phyloP scores from a whole-genome alignment of 306 rosid genomes.

The Acmispon strigosus region DNA sequence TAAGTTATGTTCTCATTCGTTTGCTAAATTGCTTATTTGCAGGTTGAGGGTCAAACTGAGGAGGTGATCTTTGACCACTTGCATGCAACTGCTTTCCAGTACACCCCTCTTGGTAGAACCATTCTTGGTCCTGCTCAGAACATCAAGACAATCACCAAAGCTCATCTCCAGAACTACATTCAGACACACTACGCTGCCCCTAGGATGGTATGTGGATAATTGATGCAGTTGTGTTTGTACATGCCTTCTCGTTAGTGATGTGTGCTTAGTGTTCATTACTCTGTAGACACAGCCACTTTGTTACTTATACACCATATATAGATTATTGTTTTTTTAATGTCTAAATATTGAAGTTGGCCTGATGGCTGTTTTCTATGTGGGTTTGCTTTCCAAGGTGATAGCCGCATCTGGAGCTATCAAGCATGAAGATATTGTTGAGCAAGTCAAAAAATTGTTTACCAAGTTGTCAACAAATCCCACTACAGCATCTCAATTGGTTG shows the following conservation, averaged over 20 bases:
- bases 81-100: constrained; percentile 94
- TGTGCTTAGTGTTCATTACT: neutral
- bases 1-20: neutral
- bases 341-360: neutral
- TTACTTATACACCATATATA: neutral
- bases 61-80: constrained; percentile 87
- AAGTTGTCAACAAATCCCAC: constrained; percentile 75
- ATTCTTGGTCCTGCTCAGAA: constrained; percentile 87
- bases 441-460: constrained; percentile 61
- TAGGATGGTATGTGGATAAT: constrained; percentile 60
- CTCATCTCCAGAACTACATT: constrained; percentile 73
- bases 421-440: constrained; percentile 70
- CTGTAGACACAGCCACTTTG: neutral
- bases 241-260: neutral
- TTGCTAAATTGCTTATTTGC: constrained; percentile 4
- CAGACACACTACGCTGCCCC: constrained; percentile 91
- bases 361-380: neutral
- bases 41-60: constrained; percentile 90
- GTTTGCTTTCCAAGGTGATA: constrained; percentile 47
- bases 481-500: constrained; percentile 76
- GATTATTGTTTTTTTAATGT: neutral
- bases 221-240: neutral
- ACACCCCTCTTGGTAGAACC: constrained; percentile 89
- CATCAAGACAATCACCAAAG: constrained; percentile 74
- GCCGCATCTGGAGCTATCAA: constrained; percentile 91